Evolutionary conservation across 306 rosid genomes (phyloP), one percentile per base, ranked within the genome.

Genomic region (Quercus mongolica): DNA sequence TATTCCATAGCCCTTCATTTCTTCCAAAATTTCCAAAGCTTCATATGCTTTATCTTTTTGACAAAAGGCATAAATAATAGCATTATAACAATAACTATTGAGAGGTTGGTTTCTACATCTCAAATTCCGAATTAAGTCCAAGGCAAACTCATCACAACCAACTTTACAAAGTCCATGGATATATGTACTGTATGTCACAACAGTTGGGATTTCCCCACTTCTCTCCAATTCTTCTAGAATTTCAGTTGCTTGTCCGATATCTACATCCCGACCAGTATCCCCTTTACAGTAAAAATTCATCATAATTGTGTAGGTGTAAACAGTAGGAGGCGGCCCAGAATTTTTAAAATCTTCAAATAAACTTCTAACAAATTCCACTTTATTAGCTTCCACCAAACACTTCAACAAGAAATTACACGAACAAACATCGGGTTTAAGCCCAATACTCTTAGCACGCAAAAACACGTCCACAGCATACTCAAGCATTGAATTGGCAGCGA

Each of bases 351-450:
- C 83, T 55, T 86, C 82, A 74, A 85, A 90, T 61, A 87, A 81
- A 49, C 52, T 56, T 77, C 59, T 74, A 11, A 83, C 90, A 79
- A 71, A 81, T 52, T 90, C 86, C 84, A 71, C 85, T 61, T 80
- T 87, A 56, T 90, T 86, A 17, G 73, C 83, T 71, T 90, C 90
- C 20, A 80, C 84, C 88, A 90, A 87, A 74, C 94, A 88, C 78
- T 92, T 90, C 81, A 92, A 78, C 89, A 92, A 79, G 85, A 92
- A 87, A 76, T 92, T 92, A 77, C 94, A 88, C 1, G 88, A 74
- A 73, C 10, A 51, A 38, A 88, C 83, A 82, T 78, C 56, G 28
- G 84, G 88, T 59, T 73, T 61, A 84, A 83, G 76, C 58, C 90
- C 90, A 70, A 77, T 20, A 59, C 62, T 74, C 81, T 81, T 90